Evolutionary conservation across 2,329 filamentous ascomycete genomes (phyloP).

Genomic region (Albifimbria verrucaria): DNA sequence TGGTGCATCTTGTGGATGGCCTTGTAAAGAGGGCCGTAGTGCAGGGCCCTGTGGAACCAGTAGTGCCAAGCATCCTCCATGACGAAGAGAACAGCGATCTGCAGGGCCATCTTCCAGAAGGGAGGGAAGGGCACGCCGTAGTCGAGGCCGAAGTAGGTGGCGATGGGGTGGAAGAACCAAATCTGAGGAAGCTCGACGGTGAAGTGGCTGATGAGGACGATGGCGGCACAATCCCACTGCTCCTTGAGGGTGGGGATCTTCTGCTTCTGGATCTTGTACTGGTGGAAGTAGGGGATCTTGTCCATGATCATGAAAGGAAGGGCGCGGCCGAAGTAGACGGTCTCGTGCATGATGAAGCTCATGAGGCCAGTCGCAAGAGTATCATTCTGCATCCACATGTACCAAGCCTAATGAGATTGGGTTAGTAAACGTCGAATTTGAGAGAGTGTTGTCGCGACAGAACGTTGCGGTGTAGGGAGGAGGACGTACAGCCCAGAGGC

Average conservation of each 20-base stretch:
- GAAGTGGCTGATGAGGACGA: constrained; percentile 93
- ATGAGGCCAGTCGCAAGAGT: constrained; percentile 94
- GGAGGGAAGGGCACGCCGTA: constrained; percentile 88
- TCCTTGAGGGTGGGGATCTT: constrained; percentile 92
- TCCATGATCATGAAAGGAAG: constrained; percentile 94
- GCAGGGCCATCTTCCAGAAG: constrained; percentile 79
- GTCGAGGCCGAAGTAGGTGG: constrained; percentile 84
- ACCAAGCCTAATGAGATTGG: constrained; percentile 66
- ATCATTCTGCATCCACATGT: constrained; percentile 97
- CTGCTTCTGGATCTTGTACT: constrained; percentile 87
- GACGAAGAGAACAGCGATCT: constrained; percentile 92
- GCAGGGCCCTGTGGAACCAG: constrained; percentile 88
- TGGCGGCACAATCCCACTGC: constrained; percentile 89
- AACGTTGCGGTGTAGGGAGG: constrained; percentile 6
- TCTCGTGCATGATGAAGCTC: constrained; percentile 94
- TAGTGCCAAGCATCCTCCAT: constrained; percentile 98
- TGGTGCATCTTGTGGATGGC: constrained; percentile 98
- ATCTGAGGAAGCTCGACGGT: constrained; percentile 98
- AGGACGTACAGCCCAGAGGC: constrained; percentile 81
- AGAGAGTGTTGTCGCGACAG: constrained; percentile 10
- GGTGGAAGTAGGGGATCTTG: constrained; percentile 78
- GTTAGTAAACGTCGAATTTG: background rate
- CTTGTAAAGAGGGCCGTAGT: constrained; percentile 95
- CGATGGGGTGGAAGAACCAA: constrained; percentile 98
- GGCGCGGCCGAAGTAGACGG: constrained; percentile 88